Conservation (phyloP, 768 basidiomycete genomes). For the Serendipita sp. region DNA sequence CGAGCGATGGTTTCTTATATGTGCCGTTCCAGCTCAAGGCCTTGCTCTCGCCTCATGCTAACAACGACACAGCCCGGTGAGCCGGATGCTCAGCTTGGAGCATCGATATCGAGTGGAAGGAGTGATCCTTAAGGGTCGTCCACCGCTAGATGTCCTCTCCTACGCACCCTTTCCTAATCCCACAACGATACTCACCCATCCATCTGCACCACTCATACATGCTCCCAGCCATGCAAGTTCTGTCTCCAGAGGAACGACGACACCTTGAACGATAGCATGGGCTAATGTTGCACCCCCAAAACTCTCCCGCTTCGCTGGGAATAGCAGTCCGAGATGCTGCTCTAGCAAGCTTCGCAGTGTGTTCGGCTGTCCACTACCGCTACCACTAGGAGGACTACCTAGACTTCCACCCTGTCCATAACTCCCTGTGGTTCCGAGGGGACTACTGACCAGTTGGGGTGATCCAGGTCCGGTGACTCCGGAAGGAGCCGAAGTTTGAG, state of each 20-base stretch:
- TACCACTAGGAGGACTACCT: not conserved
- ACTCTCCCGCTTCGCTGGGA: conserved; percentile 32
- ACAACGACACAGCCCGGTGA: not conserved
- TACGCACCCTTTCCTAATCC: conserved; percentile 26
- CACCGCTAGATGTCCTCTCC: not conserved
- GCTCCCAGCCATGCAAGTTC: conserved; percentile 93
- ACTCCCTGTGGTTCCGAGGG: not conserved
- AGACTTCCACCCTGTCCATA: not conserved
- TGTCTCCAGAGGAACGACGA: conserved; percentile 63
- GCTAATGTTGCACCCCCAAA: conserved; percentile 36
- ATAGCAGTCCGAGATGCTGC: conserved; percentile 64
- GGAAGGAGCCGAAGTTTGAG: not conserved
- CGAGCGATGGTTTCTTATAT: not conserved
- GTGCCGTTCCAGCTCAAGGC: not conserved
- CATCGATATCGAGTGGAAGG: not conserved
- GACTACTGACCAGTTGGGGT: not conserved
- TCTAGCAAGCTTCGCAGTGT: conserved; percentile 57
- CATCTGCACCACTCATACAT: conserved; percentile 83
- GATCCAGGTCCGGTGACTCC: not conserved
- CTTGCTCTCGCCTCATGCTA: conserved; percentile 2
- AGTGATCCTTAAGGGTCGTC: not conserved
- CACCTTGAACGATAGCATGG: conserved; percentile 71
- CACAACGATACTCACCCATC: conserved; percentile 85
- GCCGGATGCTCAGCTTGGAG: not conserved
- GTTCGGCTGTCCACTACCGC: conserved; percentile 41